These are phyloP conservation scores for Fusarium annulatum DNA, from an alignment of 2,329 filamentous ascomycete species.

Conservation along the genomic window DNA sequence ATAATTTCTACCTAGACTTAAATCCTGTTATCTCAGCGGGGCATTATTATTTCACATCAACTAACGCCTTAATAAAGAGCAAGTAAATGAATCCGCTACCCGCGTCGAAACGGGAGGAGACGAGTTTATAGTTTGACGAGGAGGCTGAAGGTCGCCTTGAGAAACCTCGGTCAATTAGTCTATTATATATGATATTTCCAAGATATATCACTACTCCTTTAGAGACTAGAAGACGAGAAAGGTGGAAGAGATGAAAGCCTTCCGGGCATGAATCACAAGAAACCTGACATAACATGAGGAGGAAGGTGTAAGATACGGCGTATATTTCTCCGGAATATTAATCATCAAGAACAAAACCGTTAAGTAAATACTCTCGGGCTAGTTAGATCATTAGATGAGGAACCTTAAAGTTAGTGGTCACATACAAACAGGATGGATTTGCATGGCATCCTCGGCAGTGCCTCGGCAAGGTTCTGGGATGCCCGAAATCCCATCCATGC, in stretches of 20 bases:
- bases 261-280: accelerated
- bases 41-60: neutral
- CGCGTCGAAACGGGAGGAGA: no score
- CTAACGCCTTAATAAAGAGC: no score
- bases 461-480: neutral
- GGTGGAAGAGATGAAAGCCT: accelerated
- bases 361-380: accelerated
- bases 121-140: no score
- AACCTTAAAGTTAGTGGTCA: accelerated
- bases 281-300: neutral
- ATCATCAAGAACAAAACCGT: accelerated
- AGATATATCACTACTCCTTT: accelerated
- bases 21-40: accelerated
- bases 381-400: accelerated
- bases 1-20: accelerated
- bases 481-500: accelerated
- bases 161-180: no score
- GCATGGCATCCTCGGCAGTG: neutral
- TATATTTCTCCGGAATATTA: accelerated
- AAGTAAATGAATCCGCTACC: neutral
- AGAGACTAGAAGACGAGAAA: accelerated
- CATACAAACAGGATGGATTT: neutral
- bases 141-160: no score
- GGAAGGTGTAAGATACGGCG: accelerated
- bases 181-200: accelerated